Percentiles rank a stretch among this genome's conserved stretches.
phyloP scores from a whole-genome alignment of 1,284 basidiomycete genomes.

The Blastosporella zonata region DNA sequence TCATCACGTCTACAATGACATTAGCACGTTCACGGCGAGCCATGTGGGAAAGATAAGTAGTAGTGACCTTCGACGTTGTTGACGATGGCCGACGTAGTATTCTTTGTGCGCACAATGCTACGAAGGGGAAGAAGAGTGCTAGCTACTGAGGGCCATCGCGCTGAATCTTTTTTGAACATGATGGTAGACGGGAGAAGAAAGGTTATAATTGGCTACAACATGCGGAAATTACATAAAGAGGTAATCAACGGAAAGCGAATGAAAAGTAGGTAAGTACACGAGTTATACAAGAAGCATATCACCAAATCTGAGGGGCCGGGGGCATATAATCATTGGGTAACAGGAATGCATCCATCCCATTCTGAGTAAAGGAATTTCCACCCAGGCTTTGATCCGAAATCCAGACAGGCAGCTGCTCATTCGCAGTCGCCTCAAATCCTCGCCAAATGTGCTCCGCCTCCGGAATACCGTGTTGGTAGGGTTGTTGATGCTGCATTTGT shows the following conservation, averaged over 20 bases:
- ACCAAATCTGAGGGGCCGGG: slow-evolving; percentile 72
- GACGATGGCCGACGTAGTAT: slow-evolving; percentile 27
- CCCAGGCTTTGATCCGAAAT: slow-evolving; percentile 78
- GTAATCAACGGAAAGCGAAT: not conserved
- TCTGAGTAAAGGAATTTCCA: slow-evolving; percentile 68
- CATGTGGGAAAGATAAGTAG: not conserved
- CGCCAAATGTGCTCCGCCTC: slow-evolving; percentile 75
- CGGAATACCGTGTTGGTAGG: slow-evolving; percentile 32
- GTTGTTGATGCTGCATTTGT: slow-evolving; percentile 25
- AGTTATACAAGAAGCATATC: slow-evolving; percentile 17
- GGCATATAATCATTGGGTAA: slow-evolving; percentile 72
- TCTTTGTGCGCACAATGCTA: slow-evolving; percentile 21
- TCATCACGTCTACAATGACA: slow-evolving; percentile 46
- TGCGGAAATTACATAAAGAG: slow-evolving; percentile 17
- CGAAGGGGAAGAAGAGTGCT: slow-evolving; percentile 16
- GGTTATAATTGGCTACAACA: slow-evolving; percentile 7
- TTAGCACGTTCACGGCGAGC: not conserved
- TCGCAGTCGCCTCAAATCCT: slow-evolving; percentile 65
- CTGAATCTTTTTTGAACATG: slow-evolving; percentile 5
- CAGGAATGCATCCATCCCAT: slow-evolving; percentile 81
- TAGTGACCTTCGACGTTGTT: slow-evolving; percentile 36
- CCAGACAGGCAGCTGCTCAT: slow-evolving; percentile 77
- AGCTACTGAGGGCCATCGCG: slow-evolving; percentile 12
- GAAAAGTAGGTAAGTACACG: slow-evolving; percentile 5
- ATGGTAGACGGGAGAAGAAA: not conserved